Percentiles rank a stretch among this genome's conserved stretches.
These are phyloP conservation scores for Chondrostereum purpureum DNA, from an alignment of 1,284 basidiomycete genomes.

Conservation along the genomic window DNA sequence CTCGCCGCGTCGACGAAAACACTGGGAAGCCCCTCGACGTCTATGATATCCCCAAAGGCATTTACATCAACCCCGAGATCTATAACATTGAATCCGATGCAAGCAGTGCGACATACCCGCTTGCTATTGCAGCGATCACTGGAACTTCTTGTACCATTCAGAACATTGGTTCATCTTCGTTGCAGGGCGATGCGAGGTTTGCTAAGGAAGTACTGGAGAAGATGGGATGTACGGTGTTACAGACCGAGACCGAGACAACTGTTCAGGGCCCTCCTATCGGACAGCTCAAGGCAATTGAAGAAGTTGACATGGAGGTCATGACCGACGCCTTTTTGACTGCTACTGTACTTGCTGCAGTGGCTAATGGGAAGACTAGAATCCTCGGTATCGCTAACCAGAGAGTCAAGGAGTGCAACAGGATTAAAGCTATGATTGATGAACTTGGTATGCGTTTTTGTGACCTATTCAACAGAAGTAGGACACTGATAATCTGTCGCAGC, in stretches of 20 bases:
- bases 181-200: slow-evolving; percentile 96
- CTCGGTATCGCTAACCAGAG: slow-evolving; percentile 96
- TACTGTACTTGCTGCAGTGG: slow-evolving; percentile 85
- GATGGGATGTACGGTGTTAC: slow-evolving; percentile 91
- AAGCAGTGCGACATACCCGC: slow-evolving; percentile 93
- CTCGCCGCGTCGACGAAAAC: slow-evolving; percentile 57
- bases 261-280: slow-evolving; percentile 86
- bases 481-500: slow-evolving; percentile 54
- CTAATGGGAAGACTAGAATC: slow-evolving; percentile 72
- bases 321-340: slow-evolving; percentile 99
- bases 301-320: slow-evolving; percentile 99
- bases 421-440: slow-evolving; percentile 94
- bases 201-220: slow-evolving; percentile 89
- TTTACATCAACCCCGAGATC: slow-evolving; percentile 71
- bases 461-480: slow-evolving; percentile 8
- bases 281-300: slow-evolving; percentile 75
- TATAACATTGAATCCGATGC: slow-evolving; percentile 97
- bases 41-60: slow-evolving; percentile 83
- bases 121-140: slow-evolving; percentile 94
- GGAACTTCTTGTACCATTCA: slow-evolving; percentile 90
- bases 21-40: slow-evolving; percentile 68
- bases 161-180: slow-evolving; percentile 85
- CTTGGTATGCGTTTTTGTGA: slow-evolving; percentile 79
- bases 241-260: slow-evolving; percentile 87
- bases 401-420: slow-evolving; percentile 98